These are phyloP conservation scores for Ogataea nakhonphanomensis DNA, from an alignment of 805 yeast genomes.

Conservation along the genomic window DNA sequence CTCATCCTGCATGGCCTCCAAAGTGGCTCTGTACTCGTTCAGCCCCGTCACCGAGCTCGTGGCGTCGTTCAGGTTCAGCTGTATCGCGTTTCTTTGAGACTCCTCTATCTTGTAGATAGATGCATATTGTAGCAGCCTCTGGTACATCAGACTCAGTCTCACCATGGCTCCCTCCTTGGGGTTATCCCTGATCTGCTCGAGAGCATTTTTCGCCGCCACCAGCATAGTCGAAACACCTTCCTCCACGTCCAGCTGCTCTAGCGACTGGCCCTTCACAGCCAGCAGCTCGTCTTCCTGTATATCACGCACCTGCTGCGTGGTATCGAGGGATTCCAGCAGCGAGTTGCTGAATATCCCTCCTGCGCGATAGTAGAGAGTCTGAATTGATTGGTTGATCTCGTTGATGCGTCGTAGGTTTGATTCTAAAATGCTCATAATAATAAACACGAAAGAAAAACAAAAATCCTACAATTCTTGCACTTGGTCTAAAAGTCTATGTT, in stretches of 20 bases:
- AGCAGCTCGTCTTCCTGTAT: conserved; percentile 21
- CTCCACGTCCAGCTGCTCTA: conserved; percentile 23
- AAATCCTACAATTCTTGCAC: background rate
- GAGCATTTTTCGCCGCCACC: conserved; percentile 2
- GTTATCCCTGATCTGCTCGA: conserved; percentile 16
- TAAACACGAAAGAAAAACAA: background rate
- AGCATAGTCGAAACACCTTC: conserved; percentile 7
- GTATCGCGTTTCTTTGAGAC: conserved; percentile 14
- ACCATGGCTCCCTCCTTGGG: conserved; percentile 17
- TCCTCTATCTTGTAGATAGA: conserved; percentile 18
- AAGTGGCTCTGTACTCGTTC: conserved; percentile 12
- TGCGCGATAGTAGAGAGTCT: conserved; percentile 18
- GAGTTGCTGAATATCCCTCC: conserved; percentile 26
- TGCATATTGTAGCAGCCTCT: conserved; percentile 17
- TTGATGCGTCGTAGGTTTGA: conserved; percentile 13
- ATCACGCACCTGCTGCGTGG: conserved; percentile 23
- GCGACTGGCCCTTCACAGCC: conserved; percentile 18
- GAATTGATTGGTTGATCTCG: conserved; percentile 22
- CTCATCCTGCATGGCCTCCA: conserved; percentile 22
- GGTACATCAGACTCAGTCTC: conserved; percentile 18
- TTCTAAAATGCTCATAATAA: conserved; percentile 16
- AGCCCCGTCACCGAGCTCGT: conserved; percentile 16
- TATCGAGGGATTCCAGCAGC: conserved; percentile 19
- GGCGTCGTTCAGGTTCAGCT: conserved; percentile 19
- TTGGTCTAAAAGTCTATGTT: background rate